Base-by-base conservation (phyloP, 306 rosid genomes). In the Crataegus laevigata region DNA sequence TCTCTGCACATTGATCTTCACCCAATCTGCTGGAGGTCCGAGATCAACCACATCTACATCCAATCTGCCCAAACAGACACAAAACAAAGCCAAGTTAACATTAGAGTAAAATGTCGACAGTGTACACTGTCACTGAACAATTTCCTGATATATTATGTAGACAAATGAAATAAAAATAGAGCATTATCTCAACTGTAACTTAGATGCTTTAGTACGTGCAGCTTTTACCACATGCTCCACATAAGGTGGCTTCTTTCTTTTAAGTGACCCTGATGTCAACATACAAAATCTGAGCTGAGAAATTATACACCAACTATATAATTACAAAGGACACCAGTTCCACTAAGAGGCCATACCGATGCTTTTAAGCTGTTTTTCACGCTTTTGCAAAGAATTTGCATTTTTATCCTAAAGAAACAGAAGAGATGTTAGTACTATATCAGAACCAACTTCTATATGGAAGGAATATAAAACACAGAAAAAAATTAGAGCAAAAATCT, bases 1-100 rank as follows among this genome's bases (percentile, higher is more conserved):
- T 91, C 80, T 90, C 80, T 87, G 99, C 80, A 96, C 98, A 75
- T 92, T 96, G 80, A 96, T 81, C 86, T 92, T 96, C 73, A 96
- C 99, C 99, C 99, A 96, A 78, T 96, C 98, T 10, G 99, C 99
- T 42, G 99, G 97, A 76, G 91, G 90, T 80, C 99, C 98, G 68
- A 92, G 78, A 69, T 96, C 98, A 78, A 86, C 83, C 70, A 96
- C 98, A 24, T 88, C 74, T 21, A 87, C 84, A 22, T 92, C 99
- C 92, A 92, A 84, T 78, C 99, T 96, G 74, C 61, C 36, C 82
- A 86, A 64, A 32, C 50, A 76, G 43, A 82, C 77, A 78, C 66
- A 83, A 40, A 74, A 32, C 47, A 32, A 75, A 81, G 63, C 71
- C 63, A 80, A 79, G 64, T 71, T 77, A 88, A 77, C 42, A 17